Percentiles rank a stretch among this genome's conserved stretches.
phyloP scores from a whole-genome alignment of 495 filamentous ascomycete species.

The Hyaloscypha hepaticicola region DNA sequence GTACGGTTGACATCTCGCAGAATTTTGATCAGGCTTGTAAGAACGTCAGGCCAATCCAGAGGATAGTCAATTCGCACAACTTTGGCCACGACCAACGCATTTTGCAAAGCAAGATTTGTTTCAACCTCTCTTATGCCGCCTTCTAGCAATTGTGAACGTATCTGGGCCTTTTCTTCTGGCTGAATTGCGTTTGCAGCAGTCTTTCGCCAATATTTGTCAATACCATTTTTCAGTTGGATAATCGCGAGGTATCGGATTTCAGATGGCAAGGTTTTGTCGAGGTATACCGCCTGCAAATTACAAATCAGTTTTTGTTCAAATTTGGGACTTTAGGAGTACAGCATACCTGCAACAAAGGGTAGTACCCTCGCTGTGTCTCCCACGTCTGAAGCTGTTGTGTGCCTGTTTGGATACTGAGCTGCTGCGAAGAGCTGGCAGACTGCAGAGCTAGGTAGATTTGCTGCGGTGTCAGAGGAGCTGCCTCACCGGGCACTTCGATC shows the following conservation, averaged over 20 bases:
- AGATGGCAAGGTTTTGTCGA: slow-evolving; percentile 69
- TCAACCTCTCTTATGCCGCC: slow-evolving; percentile 73
- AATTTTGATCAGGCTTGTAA: slow-evolving; percentile 57
- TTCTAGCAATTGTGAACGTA: slow-evolving; percentile 70
- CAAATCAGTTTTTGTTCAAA: slow-evolving; percentile 10
- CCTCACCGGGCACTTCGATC: slow-evolving; percentile 54
- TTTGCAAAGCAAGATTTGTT: slow-evolving; percentile 73
- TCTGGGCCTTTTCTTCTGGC: slow-evolving; percentile 69
- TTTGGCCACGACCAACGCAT: slow-evolving; percentile 83
- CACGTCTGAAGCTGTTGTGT: slow-evolving; percentile 81
- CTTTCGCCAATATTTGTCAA: slow-evolving; percentile 90
- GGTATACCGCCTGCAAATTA: slow-evolving; percentile 61
- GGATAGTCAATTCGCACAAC: slow-evolving; percentile 88
- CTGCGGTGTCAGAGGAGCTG: slow-evolving; percentile 53
- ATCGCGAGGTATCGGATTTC: slow-evolving; percentile 85
- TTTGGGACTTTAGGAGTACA: slow-evolving; percentile 21
- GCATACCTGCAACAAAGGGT: slow-evolving; percentile 73
- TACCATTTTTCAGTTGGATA: slow-evolving; percentile 92
- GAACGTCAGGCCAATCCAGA: slow-evolving; percentile 68
- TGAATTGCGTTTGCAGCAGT: slow-evolving; percentile 66
- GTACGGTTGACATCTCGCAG: slow-evolving; percentile 50
- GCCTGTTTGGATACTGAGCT: slow-evolving; percentile 74
- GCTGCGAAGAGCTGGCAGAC: slow-evolving; percentile 69
- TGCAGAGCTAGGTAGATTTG: slow-evolving; percentile 71
- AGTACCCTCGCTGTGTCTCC: slow-evolving; percentile 75